phyloP scores from a whole-genome alignment of 345 rosid genomes.

The Murraya koenigii region DNA sequence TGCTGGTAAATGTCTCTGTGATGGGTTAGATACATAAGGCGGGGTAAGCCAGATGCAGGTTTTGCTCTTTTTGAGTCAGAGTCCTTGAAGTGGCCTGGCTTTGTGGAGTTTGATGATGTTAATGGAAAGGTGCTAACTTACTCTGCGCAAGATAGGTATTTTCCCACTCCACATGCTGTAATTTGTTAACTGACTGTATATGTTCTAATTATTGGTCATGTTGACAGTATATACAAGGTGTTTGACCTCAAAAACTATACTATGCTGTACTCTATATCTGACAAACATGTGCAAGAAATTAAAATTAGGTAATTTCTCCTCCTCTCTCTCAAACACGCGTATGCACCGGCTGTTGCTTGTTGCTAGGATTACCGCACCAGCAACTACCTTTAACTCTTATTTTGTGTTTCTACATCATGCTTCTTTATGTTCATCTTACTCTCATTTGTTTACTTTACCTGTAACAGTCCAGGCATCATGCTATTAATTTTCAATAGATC shows the following conservation, averaged over 20 bases:
- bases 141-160: slow-evolving; percentile 89
- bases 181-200: not conserved
- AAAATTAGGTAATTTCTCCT: slow-evolving; percentile 76
- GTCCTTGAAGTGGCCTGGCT: slow-evolving; percentile 98
- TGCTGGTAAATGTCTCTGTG: slow-evolving; percentile 1
- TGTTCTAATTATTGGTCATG: slow-evolving; percentile 17
- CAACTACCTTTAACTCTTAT: not conserved
- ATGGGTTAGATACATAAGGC: slow-evolving; percentile 68
- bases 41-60: slow-evolving; percentile 94
- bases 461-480: slow-evolving; percentile 93
- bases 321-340: not conserved
- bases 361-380: not conserved
- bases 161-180: slow-evolving; percentile 5
- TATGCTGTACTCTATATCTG: slow-evolving; percentile 88
- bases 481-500: slow-evolving; percentile 83
- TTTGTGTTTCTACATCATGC: not conserved
- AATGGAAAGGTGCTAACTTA: slow-evolving; percentile 94
- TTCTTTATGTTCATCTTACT: slow-evolving; percentile 1
- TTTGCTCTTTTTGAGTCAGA: slow-evolving; percentile 95
- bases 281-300: slow-evolving; percentile 88
- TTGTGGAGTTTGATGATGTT: slow-evolving; percentile 99
- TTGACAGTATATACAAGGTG: slow-evolving; percentile 86
- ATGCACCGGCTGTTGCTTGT: not conserved
- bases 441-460: slow-evolving; percentile 7
- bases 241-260: slow-evolving; percentile 91